Evolutionary conservation across 1,284 basidiomycete species (phyloP).

Genomic region (Leucoagaricus sp.): DNA sequence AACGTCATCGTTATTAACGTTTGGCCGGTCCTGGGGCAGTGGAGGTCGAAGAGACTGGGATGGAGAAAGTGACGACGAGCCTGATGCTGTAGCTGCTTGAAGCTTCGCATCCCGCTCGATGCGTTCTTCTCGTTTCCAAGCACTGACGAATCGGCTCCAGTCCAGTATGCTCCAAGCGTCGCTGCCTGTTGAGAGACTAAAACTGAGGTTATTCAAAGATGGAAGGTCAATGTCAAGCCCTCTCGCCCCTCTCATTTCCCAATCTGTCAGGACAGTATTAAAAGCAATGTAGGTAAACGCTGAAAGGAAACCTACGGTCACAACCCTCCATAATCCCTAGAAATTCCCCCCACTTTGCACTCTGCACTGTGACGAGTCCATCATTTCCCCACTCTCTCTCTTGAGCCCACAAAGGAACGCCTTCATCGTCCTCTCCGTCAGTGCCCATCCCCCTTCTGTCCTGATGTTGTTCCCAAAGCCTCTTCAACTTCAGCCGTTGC

Average conservation of each 20-base stretch:
- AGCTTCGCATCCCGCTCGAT: conserved; percentile 25
- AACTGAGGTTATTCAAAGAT: conserved; percentile 46
- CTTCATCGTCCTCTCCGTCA: conserved; percentile 18
- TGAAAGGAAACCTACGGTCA: conserved; percentile 59
- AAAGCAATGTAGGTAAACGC: neutral
- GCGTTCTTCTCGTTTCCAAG: conserved; percentile 58
- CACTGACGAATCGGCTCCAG: conserved; percentile 60
- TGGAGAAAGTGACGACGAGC: neutral
- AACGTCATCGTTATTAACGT: conserved; percentile 52
- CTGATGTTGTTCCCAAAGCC: conserved; percentile 29
- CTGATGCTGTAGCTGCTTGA: neutral
- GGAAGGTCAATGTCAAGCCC: conserved; percentile 68
- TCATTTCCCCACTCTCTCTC: conserved; percentile 88
- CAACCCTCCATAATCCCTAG: conserved; percentile 88
- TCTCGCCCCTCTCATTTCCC: conserved; percentile 88
- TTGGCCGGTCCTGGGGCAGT: conserved; percentile 20
- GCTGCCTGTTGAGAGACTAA: conserved; percentile 23
- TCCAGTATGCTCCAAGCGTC: conserved; percentile 62
- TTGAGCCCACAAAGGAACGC: conserved; percentile 41
- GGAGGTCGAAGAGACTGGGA: conserved; percentile 1
- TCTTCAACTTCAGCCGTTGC: conserved; percentile 41
- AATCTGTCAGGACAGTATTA: conserved; percentile 48
- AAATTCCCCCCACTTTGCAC: conserved; percentile 93
- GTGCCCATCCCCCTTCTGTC: conserved; percentile 24
- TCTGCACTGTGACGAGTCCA: conserved; percentile 88